These are phyloP conservation scores for Penicillium sp. DNA, from an alignment of 2,329 filamentous ascomycete species.

Conservation along the genomic window DNA sequence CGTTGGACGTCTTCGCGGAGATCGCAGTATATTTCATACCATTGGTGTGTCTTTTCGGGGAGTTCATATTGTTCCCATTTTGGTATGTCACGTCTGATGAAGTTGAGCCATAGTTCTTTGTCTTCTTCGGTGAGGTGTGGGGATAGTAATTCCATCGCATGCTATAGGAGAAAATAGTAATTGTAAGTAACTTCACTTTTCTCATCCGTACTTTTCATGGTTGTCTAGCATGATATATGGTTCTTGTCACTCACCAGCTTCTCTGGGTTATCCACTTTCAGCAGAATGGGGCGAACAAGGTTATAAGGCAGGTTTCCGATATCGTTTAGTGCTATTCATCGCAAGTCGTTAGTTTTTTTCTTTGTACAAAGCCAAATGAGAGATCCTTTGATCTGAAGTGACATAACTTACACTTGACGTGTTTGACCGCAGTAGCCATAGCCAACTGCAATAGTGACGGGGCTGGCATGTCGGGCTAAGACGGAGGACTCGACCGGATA, in stretches of 20 bases:
- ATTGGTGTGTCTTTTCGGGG: constrained; percentile 67
- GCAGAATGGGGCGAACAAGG: constrained; percentile 66
- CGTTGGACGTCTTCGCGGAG: constrained; percentile 62
- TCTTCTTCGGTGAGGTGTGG: constrained; percentile 73
- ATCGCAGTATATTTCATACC: constrained; percentile 75
- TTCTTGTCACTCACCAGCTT: constrained; percentile 61
- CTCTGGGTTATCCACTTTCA: constrained; percentile 68
- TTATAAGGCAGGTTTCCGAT: constrained; percentile 71
- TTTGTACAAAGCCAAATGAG: background rate
- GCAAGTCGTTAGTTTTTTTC: background rate
- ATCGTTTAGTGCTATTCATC: constrained; percentile 58
- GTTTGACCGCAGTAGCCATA: constrained; percentile 37
- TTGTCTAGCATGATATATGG: background rate
- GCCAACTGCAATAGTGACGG: constrained; percentile 38
- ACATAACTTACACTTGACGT: constrained; percentile 35
- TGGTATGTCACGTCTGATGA: constrained; percentile 78
- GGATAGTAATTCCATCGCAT: constrained; percentile 69
- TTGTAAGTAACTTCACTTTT: background rate
- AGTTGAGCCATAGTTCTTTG: constrained; percentile 71
- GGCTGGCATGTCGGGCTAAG: constrained; percentile 30
- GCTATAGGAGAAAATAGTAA: constrained; percentile 26
- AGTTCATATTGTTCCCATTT: constrained; percentile 65
- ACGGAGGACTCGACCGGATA: constrained; percentile 4
- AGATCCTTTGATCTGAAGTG: background rate
- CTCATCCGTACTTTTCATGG: background rate